Evolutionary conservation across 805 yeast species (phyloP), one percentile per base, ranked within the genome.

Genomic region (Lipomyces chichibuensis): DNA sequence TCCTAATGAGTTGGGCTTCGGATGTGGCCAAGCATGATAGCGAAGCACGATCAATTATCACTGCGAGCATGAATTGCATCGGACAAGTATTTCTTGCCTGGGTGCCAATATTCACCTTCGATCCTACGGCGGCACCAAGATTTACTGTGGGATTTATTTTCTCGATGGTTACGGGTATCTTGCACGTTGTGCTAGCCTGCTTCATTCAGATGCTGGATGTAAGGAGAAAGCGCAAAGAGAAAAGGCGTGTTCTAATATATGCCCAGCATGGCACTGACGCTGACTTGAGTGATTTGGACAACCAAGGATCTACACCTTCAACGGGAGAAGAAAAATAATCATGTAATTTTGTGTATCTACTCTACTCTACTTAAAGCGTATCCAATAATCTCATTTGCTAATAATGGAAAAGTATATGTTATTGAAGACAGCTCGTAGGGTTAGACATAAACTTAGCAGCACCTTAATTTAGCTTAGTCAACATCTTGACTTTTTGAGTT

Each of bases 81-180:
- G 71, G 77, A 1, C 77, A 73, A 62, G 74, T 76, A 8, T 75
- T 78, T 49, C 74, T 74, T 55, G 78, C 80, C 9, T 77, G 78
- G 77, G 60, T 77, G 27, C 80, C 79, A 51, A 68, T 77, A 8
- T 70, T 76, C 20, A 67, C 78, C 33, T 78, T 70, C 65, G 76
- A 78, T 25, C 74, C 78, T 14, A 70, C 73, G 29, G 69, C 74
- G 20, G 80, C 80, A 1, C 80, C 80, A 5, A n/a, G 64, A 25
- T 62, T 62, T 63, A 60, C 32, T 5, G 32, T 37, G 7, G 64
- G 64, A 9, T 60, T 37, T 33, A 62, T 62, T 59, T 62, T 62
- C 43, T 27, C 64, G 20, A 39, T 43, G 23, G 61, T 62, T 7
- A 43, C 43, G 20, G 52, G 51, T 13, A 39, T 49, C 17, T 5